Evolutionary conservation across 176 grass and related monocot genomes (phyloP), one percentile per base, ranked within the genome.

Genomic region (Raddia guianensis): DNA sequence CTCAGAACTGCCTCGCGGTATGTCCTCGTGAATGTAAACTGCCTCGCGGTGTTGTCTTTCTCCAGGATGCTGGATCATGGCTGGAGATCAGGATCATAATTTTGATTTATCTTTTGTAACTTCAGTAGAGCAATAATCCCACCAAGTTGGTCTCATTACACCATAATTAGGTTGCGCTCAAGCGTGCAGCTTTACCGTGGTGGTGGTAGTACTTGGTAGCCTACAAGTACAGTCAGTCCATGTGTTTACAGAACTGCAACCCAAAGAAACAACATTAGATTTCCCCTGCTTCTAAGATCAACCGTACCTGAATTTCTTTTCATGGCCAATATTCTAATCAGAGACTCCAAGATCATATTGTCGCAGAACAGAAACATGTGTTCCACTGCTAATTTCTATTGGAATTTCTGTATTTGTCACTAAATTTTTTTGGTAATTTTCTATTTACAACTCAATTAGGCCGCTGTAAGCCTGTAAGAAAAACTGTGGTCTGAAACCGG

Each of bases 131-230:
- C 8, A 57, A 74, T 57, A 19, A 56, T 43, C 72, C 52, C 19
- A 20, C 5, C 52, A n/a, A 12, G 52, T 13, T 7, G 52, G 52
- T 74, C 52, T 56, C 71, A 56, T 74, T 57, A 74, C 72, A 74
- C 13, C 52, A 57, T 74, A 57, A 74, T 57, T 57, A 74, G 51
- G 34, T 51, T 57, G 43, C 2, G 2, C 51, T 74, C 56, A 40
- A 74, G 52, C 72, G 35, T 74, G 72, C 72, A 43, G 37, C 37
- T 40, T 40, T 40, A 40, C 37, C 37, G 2, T 40, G 37, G 72
- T 44, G 43, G 52, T 20, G 10, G 20, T 32, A 54, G 49, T 6
- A 49, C 70, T 7, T 20, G 21, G 18, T 52, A 33, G 12, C 70
- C 47, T 45, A 33, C 7, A 4, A 72, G 12, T 15, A 7, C 37